Evolutionary conservation across 139 green algal genomes (phyloP), one percentile per base, ranked within the genome.

Genomic region (Prasinococcaceae sp.): DNA sequence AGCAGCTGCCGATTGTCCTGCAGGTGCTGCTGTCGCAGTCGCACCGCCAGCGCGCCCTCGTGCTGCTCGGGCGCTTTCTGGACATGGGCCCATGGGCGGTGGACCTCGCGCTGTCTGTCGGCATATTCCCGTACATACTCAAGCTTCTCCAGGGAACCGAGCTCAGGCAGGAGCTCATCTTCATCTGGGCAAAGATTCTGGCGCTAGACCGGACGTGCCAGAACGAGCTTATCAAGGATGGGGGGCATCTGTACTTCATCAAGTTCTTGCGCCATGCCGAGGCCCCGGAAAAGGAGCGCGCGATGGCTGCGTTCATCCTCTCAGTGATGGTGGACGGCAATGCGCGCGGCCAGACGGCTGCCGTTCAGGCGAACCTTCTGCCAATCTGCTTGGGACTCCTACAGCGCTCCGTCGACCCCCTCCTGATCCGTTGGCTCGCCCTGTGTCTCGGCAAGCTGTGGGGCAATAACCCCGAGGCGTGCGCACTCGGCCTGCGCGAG

Each of bases 111-210:
- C 75, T 98, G 25, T 86, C 67, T 3, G 90, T 98, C 5, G 90
- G 90, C 62, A 96, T 98, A 50, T 98, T 98, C 68, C 90, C 90
- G 5, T 98, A 98, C 62, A 89, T 98, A 36, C 76, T 98, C 35
- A 98, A 98, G 76, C 78, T 98, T 58, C 80, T 98, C 64, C 86
- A 98, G 65, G 98, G 90, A n/a, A 94, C 79, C 3, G 90, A 98
- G 51, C 71, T 98, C 55, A 70, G 87, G 10, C 68, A 84, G 33
- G 94, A 92, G 19, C 77, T 98, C 14, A 82, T 98, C 17, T 94
- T 95, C 74, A 98, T 98, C 57, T 98, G 90, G 90, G 83, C 85
- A 54, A 98, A 98, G 66, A 93, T 98, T 30, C 68, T 98, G 47
- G 86, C 90, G 2, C 79, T 94, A 43, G 90, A 98, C 71, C 52